A percentile compares a stretch with the other conserved stretches of the same genome.
phyloP scores from a whole-genome alignment of 2,329 filamentous ascomycete species.

The Rhinocladiella mackenziei region DNA sequence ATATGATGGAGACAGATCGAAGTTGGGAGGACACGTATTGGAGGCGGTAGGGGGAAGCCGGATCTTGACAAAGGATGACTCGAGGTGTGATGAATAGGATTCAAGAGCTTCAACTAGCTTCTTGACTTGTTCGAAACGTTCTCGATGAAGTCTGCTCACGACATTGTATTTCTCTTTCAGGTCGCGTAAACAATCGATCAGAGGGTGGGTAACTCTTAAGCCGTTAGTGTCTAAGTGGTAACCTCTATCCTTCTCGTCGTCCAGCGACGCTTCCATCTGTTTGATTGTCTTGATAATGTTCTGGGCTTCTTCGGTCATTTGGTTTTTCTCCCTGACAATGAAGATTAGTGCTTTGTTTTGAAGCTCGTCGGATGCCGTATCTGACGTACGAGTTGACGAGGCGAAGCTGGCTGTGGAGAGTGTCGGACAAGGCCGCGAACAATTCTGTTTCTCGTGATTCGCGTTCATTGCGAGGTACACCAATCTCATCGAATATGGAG shows the following conservation, averaged over 20 bases:
- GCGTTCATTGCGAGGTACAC: slow-evolving; percentile 87
- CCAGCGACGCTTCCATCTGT: slow-evolving; percentile 89
- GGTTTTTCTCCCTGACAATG: slow-evolving; percentile 69
- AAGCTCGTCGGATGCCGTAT: not conserved
- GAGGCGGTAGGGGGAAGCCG: slow-evolving; percentile 78
- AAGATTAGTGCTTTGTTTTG: slow-evolving; percentile 10
- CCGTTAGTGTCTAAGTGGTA: slow-evolving; percentile 64
- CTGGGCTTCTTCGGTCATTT: slow-evolving; percentile 84
- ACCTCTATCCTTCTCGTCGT: slow-evolving; percentile 65
- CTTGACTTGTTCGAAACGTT: slow-evolving; percentile 92
- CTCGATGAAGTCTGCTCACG: slow-evolving; percentile 76
- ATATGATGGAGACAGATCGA: slow-evolving; percentile 89
- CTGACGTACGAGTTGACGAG: slow-evolving; percentile 63
- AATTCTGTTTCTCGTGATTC: slow-evolving; percentile 88
- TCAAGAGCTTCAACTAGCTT: slow-evolving; percentile 92
- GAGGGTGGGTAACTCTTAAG: slow-evolving; percentile 74
- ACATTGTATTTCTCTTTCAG: slow-evolving; percentile 83
- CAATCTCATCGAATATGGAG: slow-evolving; percentile 94
- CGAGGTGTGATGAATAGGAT: slow-evolving; percentile 94
- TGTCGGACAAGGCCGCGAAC: slow-evolving; percentile 85
- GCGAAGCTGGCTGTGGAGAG: slow-evolving; percentile 83
- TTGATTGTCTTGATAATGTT: slow-evolving; percentile 78
- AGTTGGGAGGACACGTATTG: slow-evolving; percentile 71
- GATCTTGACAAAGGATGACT: slow-evolving; percentile 80
- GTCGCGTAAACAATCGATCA: slow-evolving; percentile 70